phyloP scores from a whole-genome alignment of 805 yeast species.

The Wickerhamomyces rabaulensis region DNA sequence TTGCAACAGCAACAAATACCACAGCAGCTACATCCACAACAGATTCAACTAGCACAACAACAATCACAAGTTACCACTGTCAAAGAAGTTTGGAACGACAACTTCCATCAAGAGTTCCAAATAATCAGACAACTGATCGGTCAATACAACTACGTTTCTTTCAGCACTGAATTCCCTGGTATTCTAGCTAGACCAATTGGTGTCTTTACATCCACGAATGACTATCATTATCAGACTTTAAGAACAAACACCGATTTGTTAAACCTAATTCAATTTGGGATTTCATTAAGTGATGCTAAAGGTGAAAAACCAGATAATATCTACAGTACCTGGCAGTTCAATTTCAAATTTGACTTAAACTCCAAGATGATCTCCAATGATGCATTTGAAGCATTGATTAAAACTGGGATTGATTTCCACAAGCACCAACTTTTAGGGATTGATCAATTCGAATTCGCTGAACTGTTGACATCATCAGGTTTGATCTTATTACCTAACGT shows the following conservation, averaged over 20 bases:
- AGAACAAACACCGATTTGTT: slow-evolving; percentile 86
- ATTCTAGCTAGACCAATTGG: slow-evolving; percentile 96
- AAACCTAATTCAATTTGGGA: slow-evolving; percentile 80
- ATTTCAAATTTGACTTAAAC: slow-evolving; percentile 73
- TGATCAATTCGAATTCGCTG: slow-evolving; percentile 75
- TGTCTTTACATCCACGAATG: slow-evolving; percentile 79
- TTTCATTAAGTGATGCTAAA: slow-evolving; percentile 62
- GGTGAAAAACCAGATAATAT: slow-evolving; percentile 66
- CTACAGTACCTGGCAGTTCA: slow-evolving; percentile 93
- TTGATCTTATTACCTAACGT: slow-evolving; percentile 60
- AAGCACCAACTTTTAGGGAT: slow-evolving; percentile 75
- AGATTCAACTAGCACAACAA: slow-evolving; percentile 19
- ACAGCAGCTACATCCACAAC: slow-evolving; percentile 12
- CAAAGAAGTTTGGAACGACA: slow-evolving; percentile 71
- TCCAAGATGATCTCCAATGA: slow-evolving; percentile 85
- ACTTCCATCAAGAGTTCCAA: slow-evolving; percentile 62
- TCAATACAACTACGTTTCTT: slow-evolving; percentile 53
- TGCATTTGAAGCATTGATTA: slow-evolving; percentile 70
- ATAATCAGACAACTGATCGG: slow-evolving; percentile 53
- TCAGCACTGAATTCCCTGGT: slow-evolving; percentile 94
- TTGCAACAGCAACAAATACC: slow-evolving; percentile 16
- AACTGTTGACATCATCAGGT: slow-evolving; percentile 80
- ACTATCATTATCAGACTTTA: slow-evolving; percentile 93
- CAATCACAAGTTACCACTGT: slow-evolving; percentile 36
- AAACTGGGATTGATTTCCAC: slow-evolving; percentile 78